These are phyloP conservation scores for Cladosporium sp. DNA, from an alignment of 2,329 filamentous ascomycete species.

Conservation along the genomic window DNA sequence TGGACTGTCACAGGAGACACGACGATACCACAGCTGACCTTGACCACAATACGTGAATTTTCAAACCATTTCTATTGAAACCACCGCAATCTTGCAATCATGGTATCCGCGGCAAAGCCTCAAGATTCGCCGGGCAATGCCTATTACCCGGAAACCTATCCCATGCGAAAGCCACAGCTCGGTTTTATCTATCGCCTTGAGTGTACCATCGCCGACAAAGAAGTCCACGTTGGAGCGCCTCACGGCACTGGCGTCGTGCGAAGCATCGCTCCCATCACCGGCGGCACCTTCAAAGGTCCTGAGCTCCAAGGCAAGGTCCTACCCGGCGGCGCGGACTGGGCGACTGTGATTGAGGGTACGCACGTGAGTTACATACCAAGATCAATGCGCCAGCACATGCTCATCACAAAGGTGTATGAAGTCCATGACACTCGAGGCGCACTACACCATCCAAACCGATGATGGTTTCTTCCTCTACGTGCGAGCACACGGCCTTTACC, in stretches of 20 bases:
- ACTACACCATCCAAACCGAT: not conserved
- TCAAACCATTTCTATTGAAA: not conserved
- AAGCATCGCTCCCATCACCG: not conserved
- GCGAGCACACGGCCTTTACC: not conserved
- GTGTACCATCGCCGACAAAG: not conserved
- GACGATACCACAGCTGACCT: not conserved
- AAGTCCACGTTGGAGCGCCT: not conserved
- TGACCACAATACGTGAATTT: not conserved
- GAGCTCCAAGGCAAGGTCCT: not conserved
- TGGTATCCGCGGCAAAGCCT: not conserved
- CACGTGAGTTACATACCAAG: not conserved
- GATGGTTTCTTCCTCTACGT: not conserved
- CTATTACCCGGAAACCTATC: not conserved
- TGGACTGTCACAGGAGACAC: not conserved
- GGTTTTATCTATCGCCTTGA: not conserved
- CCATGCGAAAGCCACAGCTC: not conserved
- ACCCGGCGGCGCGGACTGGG: not conserved
- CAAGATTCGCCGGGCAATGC: not conserved
- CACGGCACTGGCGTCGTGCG: not conserved
- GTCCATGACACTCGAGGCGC: not conserved
- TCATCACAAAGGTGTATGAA: not conserved
- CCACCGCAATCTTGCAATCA: not conserved
- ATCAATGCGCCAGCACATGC: not conserved
- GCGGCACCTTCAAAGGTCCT: not conserved
- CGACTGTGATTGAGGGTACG: not conserved